Evolutionary conservation across 768 basidiomycete species (phyloP).

Genomic region (Zangia roseola): DNA sequence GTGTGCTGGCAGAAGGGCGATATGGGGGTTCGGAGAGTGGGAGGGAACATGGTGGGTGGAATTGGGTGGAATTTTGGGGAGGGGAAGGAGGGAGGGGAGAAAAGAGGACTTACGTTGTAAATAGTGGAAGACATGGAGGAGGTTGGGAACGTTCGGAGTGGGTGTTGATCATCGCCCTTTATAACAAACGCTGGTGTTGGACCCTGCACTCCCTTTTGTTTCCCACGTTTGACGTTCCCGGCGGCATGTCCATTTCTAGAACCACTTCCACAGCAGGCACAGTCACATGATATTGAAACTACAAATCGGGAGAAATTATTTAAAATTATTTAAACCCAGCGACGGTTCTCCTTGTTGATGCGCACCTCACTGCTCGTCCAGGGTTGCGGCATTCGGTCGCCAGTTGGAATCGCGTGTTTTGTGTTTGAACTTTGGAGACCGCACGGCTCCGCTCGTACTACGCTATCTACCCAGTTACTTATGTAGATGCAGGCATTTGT

Average conservation of each 20-base stretch:
- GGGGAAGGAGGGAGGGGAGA: background rate
- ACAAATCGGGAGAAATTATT: conserved; percentile 19
- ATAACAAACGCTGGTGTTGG: conserved; percentile 35
- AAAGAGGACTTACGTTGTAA: conserved; percentile 34
- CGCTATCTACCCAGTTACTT: too few species aligned
- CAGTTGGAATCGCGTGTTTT: background rate
- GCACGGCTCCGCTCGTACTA: conserved; percentile 8
- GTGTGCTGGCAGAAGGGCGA: conserved; percentile 1
- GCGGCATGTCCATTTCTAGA: conserved; percentile 33
- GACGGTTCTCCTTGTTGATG: conserved; percentile 9
- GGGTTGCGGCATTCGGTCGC: background rate
- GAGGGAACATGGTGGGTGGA: background rate
- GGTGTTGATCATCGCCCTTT: conserved; percentile 41
- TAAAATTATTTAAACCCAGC: conserved; percentile 21
- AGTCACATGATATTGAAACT: conserved; percentile 25
- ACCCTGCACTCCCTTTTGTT: conserved; percentile 34
- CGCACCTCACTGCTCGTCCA: too few species aligned
- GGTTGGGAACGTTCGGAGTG: conserved; percentile 37
- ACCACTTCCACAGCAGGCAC: conserved; percentile 25
- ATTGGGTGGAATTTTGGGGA: background rate
- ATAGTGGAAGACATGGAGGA: conserved; percentile 39
- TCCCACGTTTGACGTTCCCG: conserved; percentile 37
- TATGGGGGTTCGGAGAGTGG: background rate
- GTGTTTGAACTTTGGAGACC: too few species aligned
- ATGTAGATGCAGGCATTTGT: conserved; percentile 11